Evolutionary conservation across 176 grass and related monocot genomes (phyloP).

Genomic region (Carex kokanica): DNA sequence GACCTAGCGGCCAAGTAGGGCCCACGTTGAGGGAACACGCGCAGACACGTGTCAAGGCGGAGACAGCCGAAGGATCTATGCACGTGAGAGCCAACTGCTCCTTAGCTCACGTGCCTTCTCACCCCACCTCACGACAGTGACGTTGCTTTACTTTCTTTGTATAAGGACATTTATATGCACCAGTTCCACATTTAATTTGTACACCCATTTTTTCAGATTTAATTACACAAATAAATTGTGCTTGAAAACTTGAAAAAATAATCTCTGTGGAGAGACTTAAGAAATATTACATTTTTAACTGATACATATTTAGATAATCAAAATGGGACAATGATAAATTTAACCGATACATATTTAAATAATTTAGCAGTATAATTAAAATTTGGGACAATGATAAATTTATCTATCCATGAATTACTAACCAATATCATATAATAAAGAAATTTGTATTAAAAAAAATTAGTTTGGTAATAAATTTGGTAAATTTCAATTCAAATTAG

Average conservation of each 20-base stretch:
- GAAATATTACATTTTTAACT: no score
- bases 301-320: neutral
- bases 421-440: neutral
- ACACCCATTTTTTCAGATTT: neutral
- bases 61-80: constrained; percentile 23
- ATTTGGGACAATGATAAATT: neutral
- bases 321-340: no score
- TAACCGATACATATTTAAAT: no score
- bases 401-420: neutral
- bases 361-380: neutral
- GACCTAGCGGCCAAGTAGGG: neutral
- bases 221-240: neutral
- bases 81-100: constrained; percentile 31
- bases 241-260: neutral
- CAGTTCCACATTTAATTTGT: neutral
- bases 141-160: constrained; percentile 10
- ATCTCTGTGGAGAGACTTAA: no score
- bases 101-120: neutral
- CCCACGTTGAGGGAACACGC: neutral
- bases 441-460: neutral
- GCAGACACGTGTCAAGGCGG: constrained; percentile 16
- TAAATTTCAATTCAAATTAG: neutral
- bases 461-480: neutral
- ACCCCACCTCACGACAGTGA: constrained; percentile 29
- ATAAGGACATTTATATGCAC: neutral